Evolutionary conservation across 192 early-diverging fungal genomes (phyloP), one percentile per base, ranked within the genome.

Genomic region (Linderina pennispora): DNA sequence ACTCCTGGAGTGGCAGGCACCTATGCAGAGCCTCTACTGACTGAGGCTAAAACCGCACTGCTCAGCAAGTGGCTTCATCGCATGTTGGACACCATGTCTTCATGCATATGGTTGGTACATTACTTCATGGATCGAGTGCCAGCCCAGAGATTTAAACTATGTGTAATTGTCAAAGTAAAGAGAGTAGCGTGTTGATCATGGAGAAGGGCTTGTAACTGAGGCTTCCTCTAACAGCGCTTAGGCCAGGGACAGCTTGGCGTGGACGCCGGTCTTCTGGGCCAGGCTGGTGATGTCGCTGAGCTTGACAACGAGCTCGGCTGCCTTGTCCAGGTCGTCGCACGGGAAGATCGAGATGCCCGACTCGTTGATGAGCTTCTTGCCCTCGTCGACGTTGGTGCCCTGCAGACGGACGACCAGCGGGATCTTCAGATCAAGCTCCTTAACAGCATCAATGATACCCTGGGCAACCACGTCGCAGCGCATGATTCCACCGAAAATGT

Each of bases 401-500:
- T 97, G 92, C 23, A 99, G 83, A 65, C 97, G 86, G 33, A 99
- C 94, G 52, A 99, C 82, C 28, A 99, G 79, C n/a, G 94, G 97
- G 40, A 99, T 84, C 65, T 82, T 81, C 36, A 99, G 80, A 36
- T 89, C 87, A 32, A 99, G 78, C 55, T 94, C 80, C 59, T 88
- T 79, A 25, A 95, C 88, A 36, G 94, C 96, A 11, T 86, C 81
- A 76, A 99, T 96, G 60, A 99, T 94, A 64, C 94, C 96, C 72
- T 97, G 80, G 23, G 96, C 94, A 78, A 97, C 94, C 40, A 99
- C 85, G 66, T 96, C 93, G 75, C 94, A 99, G 45, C 94, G 87
- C 94, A 99, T 99, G 67, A 99, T 99, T 47, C 94, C 96, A 55
- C 96, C 94, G 60, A 99, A 99, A 64, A 99, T 99, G 79, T 99